Conservation (phyloP, 768 basidiomycete species). For the Sarcodon aspratus region DNA sequence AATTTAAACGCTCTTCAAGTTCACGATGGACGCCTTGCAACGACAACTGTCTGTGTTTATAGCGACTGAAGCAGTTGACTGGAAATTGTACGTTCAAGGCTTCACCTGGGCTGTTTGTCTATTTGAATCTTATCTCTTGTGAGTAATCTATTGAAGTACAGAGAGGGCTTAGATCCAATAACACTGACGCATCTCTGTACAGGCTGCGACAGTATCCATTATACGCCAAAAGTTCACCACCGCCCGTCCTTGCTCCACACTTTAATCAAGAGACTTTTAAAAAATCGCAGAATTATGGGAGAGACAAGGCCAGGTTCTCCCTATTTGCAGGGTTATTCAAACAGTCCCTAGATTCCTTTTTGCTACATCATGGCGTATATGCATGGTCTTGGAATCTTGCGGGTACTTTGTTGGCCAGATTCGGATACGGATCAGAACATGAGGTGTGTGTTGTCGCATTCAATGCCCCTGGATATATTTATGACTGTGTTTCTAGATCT, state of each 20-base stretch:
- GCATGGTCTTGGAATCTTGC: constrained; percentile 73
- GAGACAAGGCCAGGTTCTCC: constrained; percentile 80
- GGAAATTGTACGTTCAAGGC: constrained; percentile 70
- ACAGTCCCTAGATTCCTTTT: constrained; percentile 54
- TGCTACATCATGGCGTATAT: constrained; percentile 72
- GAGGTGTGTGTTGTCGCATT: constrained; percentile 37
- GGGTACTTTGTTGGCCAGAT: constrained; percentile 34
- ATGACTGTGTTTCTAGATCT: constrained; percentile 38
- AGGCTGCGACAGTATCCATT: constrained; percentile 76
- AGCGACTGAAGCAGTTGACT: constrained; percentile 60
- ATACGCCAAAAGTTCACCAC: constrained; percentile 67
- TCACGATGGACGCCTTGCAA: constrained; percentile 38
- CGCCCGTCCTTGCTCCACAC: constrained; percentile 55
- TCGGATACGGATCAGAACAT: constrained; percentile 62
- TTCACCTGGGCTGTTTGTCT: constrained; percentile 71
- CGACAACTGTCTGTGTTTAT: constrained; percentile 54
- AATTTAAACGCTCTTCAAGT: neutral
- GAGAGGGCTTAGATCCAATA: neutral
- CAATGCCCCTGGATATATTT: neutral
- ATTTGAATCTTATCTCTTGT: constrained; percentile 86
- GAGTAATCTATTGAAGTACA: constrained; percentile 19
- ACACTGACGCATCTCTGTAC: neutral
- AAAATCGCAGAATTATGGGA: constrained; percentile 88
- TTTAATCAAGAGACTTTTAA: constrained; percentile 63
- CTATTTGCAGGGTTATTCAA: constrained; percentile 65